Conservation (phyloP, 495 filamentous ascomycete species). For the Glarea lozoyensis region DNA sequence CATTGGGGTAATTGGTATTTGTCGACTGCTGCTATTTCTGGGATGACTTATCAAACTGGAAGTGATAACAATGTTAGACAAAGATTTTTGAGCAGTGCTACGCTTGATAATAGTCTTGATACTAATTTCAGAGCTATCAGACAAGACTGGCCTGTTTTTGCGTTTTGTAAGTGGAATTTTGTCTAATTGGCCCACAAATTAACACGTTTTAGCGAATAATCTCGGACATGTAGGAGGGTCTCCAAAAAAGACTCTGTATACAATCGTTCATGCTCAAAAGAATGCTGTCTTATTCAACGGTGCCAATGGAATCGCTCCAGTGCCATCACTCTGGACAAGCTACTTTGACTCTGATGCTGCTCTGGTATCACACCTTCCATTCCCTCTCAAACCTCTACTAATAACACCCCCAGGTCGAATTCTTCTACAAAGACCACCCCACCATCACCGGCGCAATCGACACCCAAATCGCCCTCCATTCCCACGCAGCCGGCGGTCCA, state of each 20-base stretch:
- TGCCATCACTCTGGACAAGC: constrained; percentile 76
- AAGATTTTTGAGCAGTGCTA: constrained; percentile 54
- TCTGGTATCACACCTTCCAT: constrained; percentile 26
- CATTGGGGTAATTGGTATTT: constrained; percentile 86
- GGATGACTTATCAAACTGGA: constrained; percentile 56
- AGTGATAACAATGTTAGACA: constrained; percentile 53
- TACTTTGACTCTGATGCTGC: constrained; percentile 44
- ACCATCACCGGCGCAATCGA: constrained; percentile 56
- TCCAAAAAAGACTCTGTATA: constrained; percentile 50
- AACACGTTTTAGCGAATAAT: constrained; percentile 43
- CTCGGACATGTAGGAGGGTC: constrained; percentile 38
- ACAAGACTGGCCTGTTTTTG: constrained; percentile 79
- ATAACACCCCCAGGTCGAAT: constrained; percentile 34
- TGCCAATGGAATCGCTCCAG: constrained; percentile 51
- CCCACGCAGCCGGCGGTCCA: constrained; percentile 50
- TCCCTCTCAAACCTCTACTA: not conserved
- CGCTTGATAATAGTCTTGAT: constrained; percentile 59
- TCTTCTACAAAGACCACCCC: constrained; percentile 64
- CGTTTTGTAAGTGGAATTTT: constrained; percentile 39
- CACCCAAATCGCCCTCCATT: constrained; percentile 59
- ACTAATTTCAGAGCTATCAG: constrained; percentile 56
- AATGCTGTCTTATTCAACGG: constrained; percentile 73
- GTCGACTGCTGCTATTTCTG: constrained; percentile 31
- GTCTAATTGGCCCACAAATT: not conserved
- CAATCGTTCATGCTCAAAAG: constrained; percentile 69